Conservation (phyloP, 2,329 filamentous ascomycete genomes). For the Penicillium sp. region DNA sequence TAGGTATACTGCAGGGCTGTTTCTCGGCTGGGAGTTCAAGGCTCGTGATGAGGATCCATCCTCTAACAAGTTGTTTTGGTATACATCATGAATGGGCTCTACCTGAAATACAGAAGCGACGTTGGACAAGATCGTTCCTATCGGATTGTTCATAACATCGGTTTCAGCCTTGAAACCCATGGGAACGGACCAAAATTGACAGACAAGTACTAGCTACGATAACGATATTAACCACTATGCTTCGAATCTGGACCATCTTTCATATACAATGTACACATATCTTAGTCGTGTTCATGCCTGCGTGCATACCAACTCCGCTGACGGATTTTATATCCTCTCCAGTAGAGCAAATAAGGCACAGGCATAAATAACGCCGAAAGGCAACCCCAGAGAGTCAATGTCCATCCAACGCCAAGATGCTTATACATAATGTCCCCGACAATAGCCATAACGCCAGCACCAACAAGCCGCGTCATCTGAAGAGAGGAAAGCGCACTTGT, state of each 20-base stretch:
- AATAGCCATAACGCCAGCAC: conserved; percentile 36
- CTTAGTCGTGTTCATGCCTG: not conserved
- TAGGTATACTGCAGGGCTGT: not conserved
- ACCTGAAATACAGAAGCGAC: not conserved
- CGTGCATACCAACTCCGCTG: conserved; percentile 14
- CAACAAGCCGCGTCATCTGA: conserved; percentile 41
- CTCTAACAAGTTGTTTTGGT: no score
- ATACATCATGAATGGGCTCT: not conserved
- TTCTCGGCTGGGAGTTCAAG: not conserved
- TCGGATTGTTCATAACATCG: not conserved
- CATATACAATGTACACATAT: not conserved
- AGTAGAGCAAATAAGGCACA: conserved; percentile 46
- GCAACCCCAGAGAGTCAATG: conserved; percentile 40
- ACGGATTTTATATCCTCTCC: conserved; percentile 13
- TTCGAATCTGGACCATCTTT: not conserved
- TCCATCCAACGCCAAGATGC: conserved; percentile 40
- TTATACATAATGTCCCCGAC: conserved; percentile 38
- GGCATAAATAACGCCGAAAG: conserved; percentile 40
- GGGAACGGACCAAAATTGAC: not conserved
- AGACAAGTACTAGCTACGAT: no score
- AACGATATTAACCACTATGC: not conserved
- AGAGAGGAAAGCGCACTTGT: conserved; percentile 46
- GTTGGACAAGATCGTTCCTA: not conserved
- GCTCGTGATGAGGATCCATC: no score
- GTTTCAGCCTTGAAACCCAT: not conserved